phyloP scores from a whole-genome alignment of 164 flowering plant genomes.

The Kingdonia uniflora region DNA sequence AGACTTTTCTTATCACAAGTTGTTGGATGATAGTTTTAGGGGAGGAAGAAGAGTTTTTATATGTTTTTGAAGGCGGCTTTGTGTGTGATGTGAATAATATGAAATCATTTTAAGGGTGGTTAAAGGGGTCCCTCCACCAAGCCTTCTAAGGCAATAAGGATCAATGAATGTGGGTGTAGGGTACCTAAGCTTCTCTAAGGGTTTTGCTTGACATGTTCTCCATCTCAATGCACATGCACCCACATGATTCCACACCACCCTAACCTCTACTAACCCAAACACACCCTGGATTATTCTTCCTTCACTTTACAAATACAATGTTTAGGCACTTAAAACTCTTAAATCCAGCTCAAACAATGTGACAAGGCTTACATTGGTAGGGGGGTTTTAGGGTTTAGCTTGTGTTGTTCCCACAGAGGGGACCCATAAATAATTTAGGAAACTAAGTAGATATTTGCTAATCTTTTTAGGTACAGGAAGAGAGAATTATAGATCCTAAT shows the following conservation, averaged over 20 bases:
- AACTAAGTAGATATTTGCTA: slow-evolving; percentile 10
- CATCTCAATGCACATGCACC: slow-evolving; percentile 53
- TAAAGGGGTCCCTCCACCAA: too few relatives aligned
- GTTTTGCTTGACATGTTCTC: slow-evolving; percentile 24
- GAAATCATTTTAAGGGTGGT: too few relatives aligned
- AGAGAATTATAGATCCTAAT: slow-evolving; percentile 19
- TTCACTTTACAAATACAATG: slow-evolving; percentile 28
- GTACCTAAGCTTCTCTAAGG: slow-evolving; percentile 14
- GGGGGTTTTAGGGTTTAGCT: neutral
- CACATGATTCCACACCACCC: slow-evolving; percentile 37
- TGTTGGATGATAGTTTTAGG: too few relatives aligned
- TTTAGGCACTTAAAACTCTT: slow-evolving; percentile 12
- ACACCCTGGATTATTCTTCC: slow-evolving; percentile 81
- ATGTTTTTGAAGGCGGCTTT: too few relatives aligned
- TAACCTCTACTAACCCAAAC: slow-evolving; percentile 15
- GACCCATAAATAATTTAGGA: slow-evolving; percentile 11
- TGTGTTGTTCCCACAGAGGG: slow-evolving; percentile 20
- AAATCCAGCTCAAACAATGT: slow-evolving; percentile 21
- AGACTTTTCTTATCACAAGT: too few relatives aligned
- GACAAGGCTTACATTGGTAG: neutral
- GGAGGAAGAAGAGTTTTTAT: too few relatives aligned
- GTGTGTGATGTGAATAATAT: too few relatives aligned
- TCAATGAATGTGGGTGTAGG: slow-evolving; percentile 12
- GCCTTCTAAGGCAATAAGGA: too few relatives aligned
- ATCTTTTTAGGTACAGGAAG: slow-evolving; percentile 15